These are phyloP conservation scores for Fusarium drepaniforme DNA, from an alignment of 2,329 filamentous ascomycete genomes.

Conservation along the genomic window DNA sequence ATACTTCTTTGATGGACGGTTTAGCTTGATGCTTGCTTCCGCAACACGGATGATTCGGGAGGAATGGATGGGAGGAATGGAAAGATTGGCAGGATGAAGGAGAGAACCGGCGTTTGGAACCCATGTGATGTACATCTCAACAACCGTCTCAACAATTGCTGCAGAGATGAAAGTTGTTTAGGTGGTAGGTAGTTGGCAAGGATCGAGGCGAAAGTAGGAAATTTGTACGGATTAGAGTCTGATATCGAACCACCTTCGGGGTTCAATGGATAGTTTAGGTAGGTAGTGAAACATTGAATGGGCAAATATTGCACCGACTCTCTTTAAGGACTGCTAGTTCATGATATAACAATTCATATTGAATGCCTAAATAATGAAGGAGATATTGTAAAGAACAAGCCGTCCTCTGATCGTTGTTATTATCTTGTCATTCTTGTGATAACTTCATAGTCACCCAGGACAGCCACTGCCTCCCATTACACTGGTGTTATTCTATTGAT, in stretches of 20 bases:
- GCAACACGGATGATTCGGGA: neutral
- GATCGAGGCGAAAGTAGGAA: neutral
- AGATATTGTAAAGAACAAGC: neutral
- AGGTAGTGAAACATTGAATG: neutral
- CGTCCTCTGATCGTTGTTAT: neutral
- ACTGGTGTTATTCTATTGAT: neutral
- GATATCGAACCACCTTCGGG: conserved; percentile 33
- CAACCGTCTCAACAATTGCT: neutral
- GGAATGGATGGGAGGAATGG: neutral
- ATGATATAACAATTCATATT: neutral
- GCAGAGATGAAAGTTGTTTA: neutral
- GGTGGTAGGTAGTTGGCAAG: neutral
- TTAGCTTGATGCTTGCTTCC: neutral
- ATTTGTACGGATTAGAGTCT: neutral
- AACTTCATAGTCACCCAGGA: neutral
- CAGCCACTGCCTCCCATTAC: neutral
- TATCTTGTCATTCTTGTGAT: neutral
- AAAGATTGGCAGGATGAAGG: neutral
- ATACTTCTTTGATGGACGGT: neutral
- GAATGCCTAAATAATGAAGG: neutral
- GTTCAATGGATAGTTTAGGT: neutral
- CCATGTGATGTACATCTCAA: neutral
- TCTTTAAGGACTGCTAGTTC: neutral
- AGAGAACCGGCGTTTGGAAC: neutral
- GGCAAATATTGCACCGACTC: neutral